Percentiles rank a stretch among this genome's conserved stretches.
phyloP scores from a whole-genome alignment of 768 basidiomycete genomes.

The Lyophyllum atratum region DNA sequence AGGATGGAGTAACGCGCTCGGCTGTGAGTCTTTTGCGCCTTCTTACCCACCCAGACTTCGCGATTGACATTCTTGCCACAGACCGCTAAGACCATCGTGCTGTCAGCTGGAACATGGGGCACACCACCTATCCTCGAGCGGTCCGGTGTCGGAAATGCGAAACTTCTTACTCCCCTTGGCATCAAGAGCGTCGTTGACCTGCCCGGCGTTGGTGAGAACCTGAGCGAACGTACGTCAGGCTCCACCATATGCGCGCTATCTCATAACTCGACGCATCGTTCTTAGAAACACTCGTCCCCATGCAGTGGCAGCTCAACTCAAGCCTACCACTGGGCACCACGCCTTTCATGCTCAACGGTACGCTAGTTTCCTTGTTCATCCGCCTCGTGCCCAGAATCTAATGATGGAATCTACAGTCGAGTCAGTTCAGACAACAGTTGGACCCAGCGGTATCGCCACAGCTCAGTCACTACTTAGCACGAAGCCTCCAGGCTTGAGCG shows the following conservation, averaged over 20 bases:
- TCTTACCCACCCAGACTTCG: not conserved
- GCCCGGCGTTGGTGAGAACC: slow-evolving; percentile 1
- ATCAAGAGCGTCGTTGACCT: slow-evolving; percentile 1
- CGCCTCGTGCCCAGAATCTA: too few relatives aligned
- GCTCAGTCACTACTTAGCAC: not conserved
- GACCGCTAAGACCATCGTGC: not conserved
- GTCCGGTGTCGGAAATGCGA: not conserved
- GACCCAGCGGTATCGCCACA: not conserved
- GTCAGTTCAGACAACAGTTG: not conserved
- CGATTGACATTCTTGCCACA: not conserved
- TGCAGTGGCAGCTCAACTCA: slow-evolving; percentile 4
- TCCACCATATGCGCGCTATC: not conserved
- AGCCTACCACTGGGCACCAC: not conserved
- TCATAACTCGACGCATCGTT: not conserved
- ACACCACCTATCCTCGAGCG: slow-evolving; percentile 2
- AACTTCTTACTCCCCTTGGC: not conserved
- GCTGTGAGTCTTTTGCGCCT: not conserved
- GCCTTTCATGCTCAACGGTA: slow-evolving; percentile 1
- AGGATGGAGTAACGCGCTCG: not conserved
- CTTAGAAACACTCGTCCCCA: not conserved
- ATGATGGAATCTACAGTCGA: not conserved
- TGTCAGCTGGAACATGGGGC: not conserved
- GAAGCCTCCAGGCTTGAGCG: not conserved
- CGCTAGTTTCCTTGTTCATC: not conserved
- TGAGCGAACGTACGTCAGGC: not conserved